Evolutionary conservation across 2,329 filamentous ascomycete species (phyloP), one percentile per base, ranked within the genome.

Genomic region (Colletotrichum neosansevieriae): DNA sequence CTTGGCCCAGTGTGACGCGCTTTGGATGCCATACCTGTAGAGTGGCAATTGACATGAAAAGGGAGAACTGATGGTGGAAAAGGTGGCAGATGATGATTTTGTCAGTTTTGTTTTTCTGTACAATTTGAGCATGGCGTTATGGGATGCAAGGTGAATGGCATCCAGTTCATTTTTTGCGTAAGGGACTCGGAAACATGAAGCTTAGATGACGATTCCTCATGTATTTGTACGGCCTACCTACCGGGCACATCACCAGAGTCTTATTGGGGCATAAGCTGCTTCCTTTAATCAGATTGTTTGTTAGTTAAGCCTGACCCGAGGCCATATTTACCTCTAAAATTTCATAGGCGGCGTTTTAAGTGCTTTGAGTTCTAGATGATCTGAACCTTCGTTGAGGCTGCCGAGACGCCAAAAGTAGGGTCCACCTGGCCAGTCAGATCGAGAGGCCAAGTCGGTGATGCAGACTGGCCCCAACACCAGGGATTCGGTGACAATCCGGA

Each of bases 21-120:
- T 99, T 74, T 99, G 96, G 94, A 98, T 98, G 95, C 91, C 94
- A 24, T 99, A 97, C 83, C 83, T 98, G 76, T 98, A 85, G 80
- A 69, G 38, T 51, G 58, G 24, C 21, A 15, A 32, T 17, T 36
- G 34, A 44, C 3, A 15, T n/a, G 34, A 32, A n/a, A 7, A 38
- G 12, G 32, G 7, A 3, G 12, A 32, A 2, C 19, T 21, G 53
- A 29, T 29, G 24, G 7, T 1, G 32, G 13, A 50, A 9, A 42
- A 50, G 17, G 19, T 7, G 40, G 19, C n/a, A 42, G 24, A 9
- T 40, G 6, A 21, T 21, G 24, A 38, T 21, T 19, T 6, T 21
- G 15, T 21, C 17, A 24, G 42, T 60, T 5, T 32, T 29, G 21
- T 24, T 17, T 56, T 40, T 56, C 21, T 65, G 51, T 38, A 68